Conservation (phyloP, 2,329 filamentous ascomycete genomes). For the Blastomyces gilchristii region DNA sequence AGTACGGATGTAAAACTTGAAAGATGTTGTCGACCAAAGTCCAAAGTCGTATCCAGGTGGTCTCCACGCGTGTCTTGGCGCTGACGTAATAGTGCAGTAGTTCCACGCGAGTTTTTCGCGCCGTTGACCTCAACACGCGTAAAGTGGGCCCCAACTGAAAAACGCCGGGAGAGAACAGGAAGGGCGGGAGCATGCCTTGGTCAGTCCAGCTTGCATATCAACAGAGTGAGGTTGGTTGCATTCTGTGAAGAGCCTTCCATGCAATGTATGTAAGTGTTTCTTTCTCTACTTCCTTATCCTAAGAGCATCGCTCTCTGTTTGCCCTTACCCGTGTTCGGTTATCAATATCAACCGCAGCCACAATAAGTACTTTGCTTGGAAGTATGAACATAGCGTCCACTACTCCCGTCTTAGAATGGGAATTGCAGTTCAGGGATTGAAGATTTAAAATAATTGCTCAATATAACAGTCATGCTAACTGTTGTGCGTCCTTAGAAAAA, state of each 20-base stretch:
- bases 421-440: background rate
- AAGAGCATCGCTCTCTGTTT: background rate
- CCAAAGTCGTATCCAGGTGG: no score
- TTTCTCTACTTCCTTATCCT: background rate
- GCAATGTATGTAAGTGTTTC: background rate
- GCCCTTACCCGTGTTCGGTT: background rate
- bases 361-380: background rate
- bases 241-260: background rate
- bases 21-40: no score
- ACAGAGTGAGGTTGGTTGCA: background rate
- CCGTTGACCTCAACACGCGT: conserved; percentile 3
- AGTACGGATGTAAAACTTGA: no score
- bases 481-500: background rate
- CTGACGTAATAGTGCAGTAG: conserved; percentile 1
- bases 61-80: conserved; percentile 4
- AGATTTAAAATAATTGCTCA: background rate
- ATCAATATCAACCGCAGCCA: background rate
- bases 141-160: conserved; percentile 15
- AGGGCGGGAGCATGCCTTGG: background rate
- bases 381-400: background rate
- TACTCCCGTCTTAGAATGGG: background rate
- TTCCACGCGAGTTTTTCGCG: conserved; percentile 6
- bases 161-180: background rate
- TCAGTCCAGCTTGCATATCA: background rate
- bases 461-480: background rate